Conservation (phyloP, 257 asterid genomes). For the Jacaranda mimosifolia region DNA sequence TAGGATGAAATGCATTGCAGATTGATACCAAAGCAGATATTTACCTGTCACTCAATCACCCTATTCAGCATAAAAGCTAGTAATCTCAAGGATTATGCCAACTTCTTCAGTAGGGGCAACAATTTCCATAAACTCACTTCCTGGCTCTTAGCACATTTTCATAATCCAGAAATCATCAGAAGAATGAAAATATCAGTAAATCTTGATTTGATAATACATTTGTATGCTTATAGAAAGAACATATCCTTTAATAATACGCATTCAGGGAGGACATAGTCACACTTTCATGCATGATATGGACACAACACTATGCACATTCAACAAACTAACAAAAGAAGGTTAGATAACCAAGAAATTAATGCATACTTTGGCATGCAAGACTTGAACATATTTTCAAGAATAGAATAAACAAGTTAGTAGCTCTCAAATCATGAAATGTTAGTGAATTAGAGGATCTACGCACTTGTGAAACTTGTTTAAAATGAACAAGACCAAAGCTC, state of each 20-base stretch:
- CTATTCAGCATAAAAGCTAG: slow-evolving; percentile 98
- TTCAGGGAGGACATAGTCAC: neutral
- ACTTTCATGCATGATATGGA: slow-evolving; percentile 3
- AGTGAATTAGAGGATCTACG: too few relatives aligned
- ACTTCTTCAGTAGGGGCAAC: slow-evolving; percentile 72
- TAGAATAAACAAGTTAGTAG: too few relatives aligned
- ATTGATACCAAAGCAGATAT: slow-evolving; percentile 6
- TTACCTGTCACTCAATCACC: slow-evolving; percentile 89
- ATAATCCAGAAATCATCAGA: slow-evolving; percentile 64
- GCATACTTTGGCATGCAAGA: too few relatives aligned
- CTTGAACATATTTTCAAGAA: too few relatives aligned
- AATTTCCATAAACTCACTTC: slow-evolving; percentile 76
- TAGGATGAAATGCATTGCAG: slow-evolving; percentile 7
- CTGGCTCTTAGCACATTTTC: slow-evolving; percentile 84
- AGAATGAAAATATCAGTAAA: slow-evolving; percentile 25
- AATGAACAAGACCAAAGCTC: too few relatives aligned
- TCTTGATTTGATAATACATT: neutral
- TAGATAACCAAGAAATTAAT: too few relatives aligned
- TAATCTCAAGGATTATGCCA: slow-evolving; percentile 82
- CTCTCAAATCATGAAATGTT: too few relatives aligned
- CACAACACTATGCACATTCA: too few relatives aligned
- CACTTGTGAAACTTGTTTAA: too few relatives aligned
- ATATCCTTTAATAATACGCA: neutral
- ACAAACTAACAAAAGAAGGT: too few relatives aligned
- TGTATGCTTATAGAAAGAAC: slow-evolving; percentile 10